These are phyloP conservation scores for Terana coerulea DNA, from an alignment of 768 basidiomycete genomes.

Conservation along the genomic window DNA sequence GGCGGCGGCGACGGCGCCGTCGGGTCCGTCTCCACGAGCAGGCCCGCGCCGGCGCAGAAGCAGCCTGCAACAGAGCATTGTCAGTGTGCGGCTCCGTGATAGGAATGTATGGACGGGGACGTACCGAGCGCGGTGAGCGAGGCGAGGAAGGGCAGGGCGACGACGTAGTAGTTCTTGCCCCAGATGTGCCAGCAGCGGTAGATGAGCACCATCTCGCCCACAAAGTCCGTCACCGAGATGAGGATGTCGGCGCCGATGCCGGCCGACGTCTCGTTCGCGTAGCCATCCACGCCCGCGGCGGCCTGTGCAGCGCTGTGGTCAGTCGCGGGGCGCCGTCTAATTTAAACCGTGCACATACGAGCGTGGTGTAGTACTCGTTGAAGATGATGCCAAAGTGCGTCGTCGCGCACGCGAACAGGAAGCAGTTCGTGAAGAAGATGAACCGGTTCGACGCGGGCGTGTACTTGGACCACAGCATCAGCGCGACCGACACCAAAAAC, in stretches of 20 bases:
- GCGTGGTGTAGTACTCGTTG: conserved; percentile 27
- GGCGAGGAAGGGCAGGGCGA: conserved; percentile 32
- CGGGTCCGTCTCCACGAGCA: conserved; percentile 28
- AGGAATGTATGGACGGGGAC: conserved; percentile 6
- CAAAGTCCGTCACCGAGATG: conserved; percentile 33
- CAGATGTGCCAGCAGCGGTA: conserved; percentile 44
- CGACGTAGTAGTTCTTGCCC: conserved; percentile 30
- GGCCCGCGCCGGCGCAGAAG: conserved; percentile 1
- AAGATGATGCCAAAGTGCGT: conserved; percentile 33
- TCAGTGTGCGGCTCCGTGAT: conserved; percentile 14
- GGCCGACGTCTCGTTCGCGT: conserved; percentile 26
- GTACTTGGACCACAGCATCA: conserved; percentile 18
- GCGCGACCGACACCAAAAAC: conserved; percentile 26
- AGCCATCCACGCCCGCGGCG: conserved; percentile 24
- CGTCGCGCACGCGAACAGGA: conserved; percentile 32
- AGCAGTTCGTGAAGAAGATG: conserved; percentile 25
- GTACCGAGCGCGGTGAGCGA: conserved; percentile 33
- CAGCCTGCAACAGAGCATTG: neutral
- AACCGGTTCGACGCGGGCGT: conserved; percentile 20
- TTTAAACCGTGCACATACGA: conserved; percentile 25
- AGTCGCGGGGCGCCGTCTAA: neutral
- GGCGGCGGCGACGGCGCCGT: conserved; percentile 31
- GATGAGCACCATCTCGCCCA: conserved; percentile 33
- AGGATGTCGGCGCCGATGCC: conserved; percentile 34
- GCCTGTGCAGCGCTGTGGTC: conserved; percentile 14